Percentiles rank a stretch among this genome's conserved stretches.
These are phyloP conservation scores for Anastatica hierochuntica DNA, from an alignment of 345 rosid species.

Conservation along the genomic window DNA sequence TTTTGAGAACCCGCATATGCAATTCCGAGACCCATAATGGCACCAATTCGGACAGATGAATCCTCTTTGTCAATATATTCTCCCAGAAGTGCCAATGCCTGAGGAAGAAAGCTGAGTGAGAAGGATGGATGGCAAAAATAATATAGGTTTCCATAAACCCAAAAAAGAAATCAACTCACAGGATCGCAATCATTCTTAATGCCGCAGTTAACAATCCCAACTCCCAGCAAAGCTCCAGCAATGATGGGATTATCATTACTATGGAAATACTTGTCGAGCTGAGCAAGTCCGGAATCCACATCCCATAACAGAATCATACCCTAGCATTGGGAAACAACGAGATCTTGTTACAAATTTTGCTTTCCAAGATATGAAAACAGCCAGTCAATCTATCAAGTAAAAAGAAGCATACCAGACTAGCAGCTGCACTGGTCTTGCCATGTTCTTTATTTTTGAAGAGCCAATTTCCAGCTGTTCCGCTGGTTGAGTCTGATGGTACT, in stretches of 20 bases:
- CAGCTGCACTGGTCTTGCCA: constrained; percentile 94
- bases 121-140: background rate
- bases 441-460: constrained; percentile 98
- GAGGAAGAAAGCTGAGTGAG: constrained; percentile 24
- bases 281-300: constrained; percentile 87
- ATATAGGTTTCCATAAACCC: background rate
- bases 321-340: constrained; percentile 26
- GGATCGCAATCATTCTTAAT: constrained; percentile 87
- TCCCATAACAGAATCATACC: constrained; percentile 98
- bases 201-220: constrained; percentile 84
- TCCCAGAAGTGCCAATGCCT: constrained; percentile 85
- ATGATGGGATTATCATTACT: constrained; percentile 75
- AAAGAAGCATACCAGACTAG: constrained; percentile 60
- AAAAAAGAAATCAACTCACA: constrained; percentile 37
- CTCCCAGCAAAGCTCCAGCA: constrained; percentile 91
- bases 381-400: background rate
- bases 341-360: background rate
- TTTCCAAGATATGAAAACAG: background rate
- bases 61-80: constrained; percentile 77
- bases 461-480: constrained; percentile 77
- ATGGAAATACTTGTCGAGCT: constrained; percentile 84
- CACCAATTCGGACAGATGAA: constrained; percentile 76
- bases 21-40: constrained; percentile 93
- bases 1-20: constrained; percentile 90
- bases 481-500: constrained; percentile 60